Percentiles rank a stretch among this genome's conserved stretches.
These are phyloP conservation scores for Hymenoscyphus fraxineus DNA, from an alignment of 2,329 filamentous ascomycete species.

Conservation along the genomic window DNA sequence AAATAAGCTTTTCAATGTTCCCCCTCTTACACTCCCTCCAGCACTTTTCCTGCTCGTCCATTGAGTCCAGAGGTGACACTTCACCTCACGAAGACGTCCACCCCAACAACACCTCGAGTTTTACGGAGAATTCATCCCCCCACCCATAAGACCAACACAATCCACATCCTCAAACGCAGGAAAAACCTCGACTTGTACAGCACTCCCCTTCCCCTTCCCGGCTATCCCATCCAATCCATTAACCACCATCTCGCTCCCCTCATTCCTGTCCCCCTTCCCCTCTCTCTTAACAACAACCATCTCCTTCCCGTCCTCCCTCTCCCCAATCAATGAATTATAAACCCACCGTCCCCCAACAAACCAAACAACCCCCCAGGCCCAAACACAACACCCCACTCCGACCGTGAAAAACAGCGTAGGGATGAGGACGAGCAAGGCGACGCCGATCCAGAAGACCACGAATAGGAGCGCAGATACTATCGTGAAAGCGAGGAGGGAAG, in stretches of 20 bases:
- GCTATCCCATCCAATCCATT: neutral
- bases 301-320: neutral
- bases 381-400: constrained; percentile 58
- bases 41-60: neutral
- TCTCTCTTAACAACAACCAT: neutral
- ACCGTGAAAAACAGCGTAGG: constrained; percentile 66
- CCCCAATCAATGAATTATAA: neutral
- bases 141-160: constrained; percentile 10
- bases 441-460: constrained; percentile 62
- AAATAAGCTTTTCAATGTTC: neutral
- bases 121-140: constrained; percentile 2
- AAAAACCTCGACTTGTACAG: constrained; percentile 27
- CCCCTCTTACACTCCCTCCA: neutral
- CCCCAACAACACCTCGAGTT: no score
- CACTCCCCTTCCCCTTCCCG: neutral
- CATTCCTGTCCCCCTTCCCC: neutral
- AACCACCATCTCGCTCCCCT: neutral
- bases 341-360: constrained; percentile 58
- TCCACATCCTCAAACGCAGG: constrained; percentile 10
- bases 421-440: constrained; percentile 64
- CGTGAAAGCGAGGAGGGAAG: constrained; percentile 60
- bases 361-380: constrained; percentile 61
- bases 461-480: constrained; percentile 60
- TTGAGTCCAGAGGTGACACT: no score
- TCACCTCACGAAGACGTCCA: no score